Evolutionary conservation across 441 rosid genomes (phyloP), one percentile per base, ranked within the genome.

Genomic region (Arabidopsis hybrid): DNA sequence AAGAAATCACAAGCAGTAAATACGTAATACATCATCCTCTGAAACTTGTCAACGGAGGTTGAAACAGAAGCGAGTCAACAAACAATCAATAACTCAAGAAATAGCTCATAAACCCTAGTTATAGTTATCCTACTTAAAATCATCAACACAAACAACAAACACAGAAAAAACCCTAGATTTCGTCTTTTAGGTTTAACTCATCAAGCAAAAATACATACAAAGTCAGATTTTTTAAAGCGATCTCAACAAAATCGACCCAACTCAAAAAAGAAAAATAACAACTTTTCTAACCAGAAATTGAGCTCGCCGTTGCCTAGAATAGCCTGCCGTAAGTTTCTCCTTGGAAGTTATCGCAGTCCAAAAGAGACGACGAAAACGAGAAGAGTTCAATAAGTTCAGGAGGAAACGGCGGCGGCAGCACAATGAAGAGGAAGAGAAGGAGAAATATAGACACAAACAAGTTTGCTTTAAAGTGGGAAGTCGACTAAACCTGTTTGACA

Each of bases 341-440:
- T 9, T 29, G 17, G 17, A 65, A 57, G 56, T 42, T 65, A 34
- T 57, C 61, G 57, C 62, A 47, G 69, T 38, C 70, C 4, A 7
- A 45, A 53, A 53, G 63, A 65, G 72, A 74, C 59, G 55, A 53
- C 61, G 46, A 67, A 9, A 49, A 67, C 67, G 5, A 60, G 73
- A 67, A 38, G 18, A 69, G 74, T 69, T 69, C 59, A 69, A 69
- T 35, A 35, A 14, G 57, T 62, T 62, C 70, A 39, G 65, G 70
- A 75, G 65, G 79, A 75, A 62, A 62, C 79, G 79, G 79, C 79
- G 79, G 79, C 74, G 79, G 75, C 60, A 57, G 72, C 80, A 53
- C 72, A 71, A 71, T 0, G 67, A 57, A 49, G 67, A 70, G 39
- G 71, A 46, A 64, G 49, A 47, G 65, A 69, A 35, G 51, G 4